Conservation (phyloP, 495 filamentous ascomycete species). For the Elasticomyces elasticus region DNA sequence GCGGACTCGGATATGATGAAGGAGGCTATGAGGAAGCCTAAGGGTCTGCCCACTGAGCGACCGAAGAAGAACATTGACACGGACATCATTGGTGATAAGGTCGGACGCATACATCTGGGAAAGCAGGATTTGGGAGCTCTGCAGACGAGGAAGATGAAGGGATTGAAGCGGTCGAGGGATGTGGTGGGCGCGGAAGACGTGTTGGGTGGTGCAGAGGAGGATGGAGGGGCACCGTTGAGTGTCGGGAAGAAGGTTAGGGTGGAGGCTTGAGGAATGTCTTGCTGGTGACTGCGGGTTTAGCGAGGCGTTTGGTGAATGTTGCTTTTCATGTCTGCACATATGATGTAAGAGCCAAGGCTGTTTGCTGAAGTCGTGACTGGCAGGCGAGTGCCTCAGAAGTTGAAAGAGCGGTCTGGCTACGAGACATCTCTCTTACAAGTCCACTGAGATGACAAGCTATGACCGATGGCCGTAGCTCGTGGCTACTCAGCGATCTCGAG, state of each 20-base stretch:
- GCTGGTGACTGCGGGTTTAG: background rate
- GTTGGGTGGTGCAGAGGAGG: constrained; percentile 8
- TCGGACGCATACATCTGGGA: constrained; percentile 84
- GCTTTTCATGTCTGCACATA: too few species aligned
- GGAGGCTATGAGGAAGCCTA: constrained; percentile 80
- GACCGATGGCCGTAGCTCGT: too few species aligned
- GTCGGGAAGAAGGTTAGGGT: constrained; percentile 13
- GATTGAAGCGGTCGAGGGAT: constrained; percentile 69
- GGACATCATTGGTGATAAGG: constrained; percentile 87
- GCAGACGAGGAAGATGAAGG: constrained; percentile 99
- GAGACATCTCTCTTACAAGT: too few species aligned
- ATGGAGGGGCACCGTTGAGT: too few species aligned
- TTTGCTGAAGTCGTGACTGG: too few species aligned
- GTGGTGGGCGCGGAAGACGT: constrained; percentile 38
- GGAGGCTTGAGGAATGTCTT: constrained; percentile 12
- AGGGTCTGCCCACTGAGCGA: constrained; percentile 52
- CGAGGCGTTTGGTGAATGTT: too few species aligned
- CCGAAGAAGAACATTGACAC: constrained; percentile 93
- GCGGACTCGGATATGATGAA: constrained; percentile 70
- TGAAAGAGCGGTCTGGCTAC: too few species aligned
- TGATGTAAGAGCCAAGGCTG: too few species aligned
- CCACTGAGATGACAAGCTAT: too few species aligned
- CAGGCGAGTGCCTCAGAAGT: too few species aligned
- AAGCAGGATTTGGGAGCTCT: constrained; percentile 79
- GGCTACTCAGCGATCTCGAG: too few species aligned